Base-by-base conservation (phyloP, 2,329 filamentous ascomycete genomes). In the Myriosclerotinia curreyana region DNA sequence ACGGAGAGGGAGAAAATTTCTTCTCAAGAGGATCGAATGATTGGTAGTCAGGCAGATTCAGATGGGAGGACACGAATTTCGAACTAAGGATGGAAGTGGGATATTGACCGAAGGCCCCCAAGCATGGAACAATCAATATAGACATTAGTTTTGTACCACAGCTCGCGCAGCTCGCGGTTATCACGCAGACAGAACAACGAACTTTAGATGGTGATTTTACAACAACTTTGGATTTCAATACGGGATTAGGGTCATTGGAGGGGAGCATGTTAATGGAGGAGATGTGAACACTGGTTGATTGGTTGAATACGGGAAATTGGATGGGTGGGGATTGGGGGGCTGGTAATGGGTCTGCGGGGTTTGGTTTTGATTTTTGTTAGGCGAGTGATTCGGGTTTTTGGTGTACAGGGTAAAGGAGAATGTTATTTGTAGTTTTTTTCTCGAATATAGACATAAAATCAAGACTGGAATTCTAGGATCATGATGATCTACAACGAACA, bases 261-360 rank as follows among this genome's bases (percentile, higher is more conserved):
- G 40, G 38, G 15, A 53, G n/a, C n/a, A n/a, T 52, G 2, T 25
- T 20, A 2, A 53, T 61, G 46, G n/a, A 51, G 17, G 59, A 51
- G 15, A 53, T 61, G 48, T 61, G 59, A 48, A 34, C 48, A 61
- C 59, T 52, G 17, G 59, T 61, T 31, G 48, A 53, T 34, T 61
- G 34, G 58, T 53, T 61, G 36, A 61, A 52, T 61, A 36, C 44
- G 3, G 25, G 48, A 12, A 48, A 61, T 42, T 61, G 59, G 59
- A 61, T 42, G 31, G 52, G 50, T 25, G 52, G 25, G 8, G 53
- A 25, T 34, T 38, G 53, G 28, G 49, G 28, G 31, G 17, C 17
- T 51, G 28, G 8, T 3, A 56, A 46, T 56, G 25, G 54, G 6
- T 28, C 20, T 5, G 25, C 25, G 17, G 40, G 54, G 1, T 46